phyloP scores from a whole-genome alignment of 75 land plant genomes.

The Gnetum montanum region DNA sequence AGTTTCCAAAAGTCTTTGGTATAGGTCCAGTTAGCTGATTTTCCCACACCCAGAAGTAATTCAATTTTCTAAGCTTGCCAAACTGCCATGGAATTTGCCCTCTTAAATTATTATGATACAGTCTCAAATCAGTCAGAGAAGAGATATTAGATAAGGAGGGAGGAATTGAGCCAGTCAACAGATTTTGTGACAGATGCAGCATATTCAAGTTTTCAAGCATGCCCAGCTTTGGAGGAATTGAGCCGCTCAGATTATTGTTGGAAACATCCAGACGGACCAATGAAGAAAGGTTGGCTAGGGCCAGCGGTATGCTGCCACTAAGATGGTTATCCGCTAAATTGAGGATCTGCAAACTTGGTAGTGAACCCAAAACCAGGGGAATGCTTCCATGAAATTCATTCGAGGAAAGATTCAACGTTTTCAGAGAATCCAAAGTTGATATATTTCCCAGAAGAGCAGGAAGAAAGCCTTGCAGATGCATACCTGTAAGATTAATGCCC shows the following conservation, averaged over 20 bases:
- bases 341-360: too few relatives aligned
- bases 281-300: constrained; percentile 49
- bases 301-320: constrained; percentile 56
- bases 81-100: constrained; percentile 27
- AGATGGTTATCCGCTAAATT: constrained; percentile 46
- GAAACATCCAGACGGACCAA: constrained; percentile 57
- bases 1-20: constrained; percentile 13
- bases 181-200: constrained; percentile 60
- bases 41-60: constrained; percentile 13
- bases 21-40: constrained; percentile 14
- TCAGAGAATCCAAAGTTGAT: too few relatives aligned
- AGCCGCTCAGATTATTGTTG: constrained; percentile 52
- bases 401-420: too few relatives aligned
- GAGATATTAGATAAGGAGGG: too few relatives aligned
- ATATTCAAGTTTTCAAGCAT: constrained; percentile 50
- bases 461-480: too few relatives aligned
- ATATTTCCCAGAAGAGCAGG: too few relatives aligned
- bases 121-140: too few relatives aligned
- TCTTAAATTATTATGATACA: constrained; percentile 7
- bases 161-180: constrained; percentile 44
- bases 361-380: too few relatives aligned
- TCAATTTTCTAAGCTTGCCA: constrained; percentile 19
- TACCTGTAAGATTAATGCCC: too few relatives aligned
- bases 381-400: too few relatives aligned
- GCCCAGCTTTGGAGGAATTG: constrained; percentile 58